Evolutionary conservation across 2,329 filamentous ascomycete genomes (phyloP).

Genomic region (Paecilomyces sp.): DNA sequence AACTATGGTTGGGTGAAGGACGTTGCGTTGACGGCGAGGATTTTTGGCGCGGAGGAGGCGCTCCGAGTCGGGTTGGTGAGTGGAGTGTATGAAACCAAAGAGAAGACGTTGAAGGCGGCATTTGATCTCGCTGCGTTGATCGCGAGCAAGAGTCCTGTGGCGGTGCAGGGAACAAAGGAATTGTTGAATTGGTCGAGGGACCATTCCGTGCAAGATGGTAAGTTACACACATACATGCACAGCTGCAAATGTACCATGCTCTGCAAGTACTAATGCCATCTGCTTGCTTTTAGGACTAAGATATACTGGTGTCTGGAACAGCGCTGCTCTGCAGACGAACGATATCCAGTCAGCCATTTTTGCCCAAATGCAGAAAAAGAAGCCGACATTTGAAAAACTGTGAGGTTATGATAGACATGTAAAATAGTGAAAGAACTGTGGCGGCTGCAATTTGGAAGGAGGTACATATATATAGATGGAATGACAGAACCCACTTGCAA

Average conservation of each 20-base stretch:
- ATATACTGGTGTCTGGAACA: conserved; percentile 86
- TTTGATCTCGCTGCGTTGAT: conserved; percentile 59
- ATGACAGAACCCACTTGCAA: no score
- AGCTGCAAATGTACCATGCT: no score
- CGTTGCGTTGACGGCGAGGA: conserved; percentile 36
- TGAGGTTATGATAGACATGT: conserved; percentile 28
- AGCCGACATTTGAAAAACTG: conserved; percentile 77
- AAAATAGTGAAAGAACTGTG: background rate
- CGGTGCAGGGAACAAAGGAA: conserved; percentile 82
- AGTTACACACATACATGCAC: conserved; percentile 20
- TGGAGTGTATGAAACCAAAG: conserved; percentile 44
- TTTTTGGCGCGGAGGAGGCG: conserved; percentile 40
- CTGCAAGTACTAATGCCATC: background rate
- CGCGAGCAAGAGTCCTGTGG: conserved; percentile 77
- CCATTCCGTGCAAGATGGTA: conserved; percentile 67
- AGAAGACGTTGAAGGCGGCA: conserved; percentile 54
- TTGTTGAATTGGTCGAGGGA: conserved; percentile 76
- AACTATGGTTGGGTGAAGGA: conserved; percentile 43
- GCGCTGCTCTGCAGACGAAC: conserved; percentile 68
- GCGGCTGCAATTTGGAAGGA: no score
- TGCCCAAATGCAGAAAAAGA: conserved; percentile 70
- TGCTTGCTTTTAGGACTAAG: conserved; percentile 50
- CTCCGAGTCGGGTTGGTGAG: conserved; percentile 37
- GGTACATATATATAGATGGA: no score
- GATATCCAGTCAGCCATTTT: conserved; percentile 70